Evolutionary conservation across 257 asterid species (phyloP).

Genomic region (Fraxinus cuspidata): DNA sequence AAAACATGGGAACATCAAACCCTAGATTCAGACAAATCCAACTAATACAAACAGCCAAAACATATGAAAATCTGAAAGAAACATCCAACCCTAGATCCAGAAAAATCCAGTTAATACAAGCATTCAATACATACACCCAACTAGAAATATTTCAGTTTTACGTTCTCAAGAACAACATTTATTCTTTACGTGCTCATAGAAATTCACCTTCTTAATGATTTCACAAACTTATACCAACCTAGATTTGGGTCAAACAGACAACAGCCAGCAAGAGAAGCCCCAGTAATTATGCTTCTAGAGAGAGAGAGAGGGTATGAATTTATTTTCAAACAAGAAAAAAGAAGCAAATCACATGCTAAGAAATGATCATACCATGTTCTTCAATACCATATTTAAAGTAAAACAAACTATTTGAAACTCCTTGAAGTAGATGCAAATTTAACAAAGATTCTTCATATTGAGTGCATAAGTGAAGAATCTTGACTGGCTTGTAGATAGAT

Average conservation of each 20-base stretch:
- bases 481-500: constrained; percentile 8
- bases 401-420: neutral
- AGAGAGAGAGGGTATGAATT: neutral
- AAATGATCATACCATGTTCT: neutral
- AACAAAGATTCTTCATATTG: neutral
- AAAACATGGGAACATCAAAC: neutral
- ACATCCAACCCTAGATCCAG: constrained; percentile 24
- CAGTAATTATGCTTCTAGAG: neutral
- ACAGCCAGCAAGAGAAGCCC: neutral
- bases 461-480: constrained; percentile 11
- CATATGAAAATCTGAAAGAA: constrained; percentile 11
- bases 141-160: neutral
- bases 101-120: neutral
- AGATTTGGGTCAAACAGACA: neutral
- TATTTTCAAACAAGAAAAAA: neutral
- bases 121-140: constrained; percentile 11
- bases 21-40: neutral
- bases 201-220: constrained; percentile 4
- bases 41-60: neutral
- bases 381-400: neutral
- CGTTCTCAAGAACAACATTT: constrained; percentile 6
- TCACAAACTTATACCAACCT: constrained; percentile 4
- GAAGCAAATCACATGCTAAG: neutral
- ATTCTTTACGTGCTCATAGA: constrained; percentile 15
- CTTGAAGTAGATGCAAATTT: neutral